Conservation (phyloP, 202 grass and related monocot genomes). For the Sporobolus alterniflorus region DNA sequence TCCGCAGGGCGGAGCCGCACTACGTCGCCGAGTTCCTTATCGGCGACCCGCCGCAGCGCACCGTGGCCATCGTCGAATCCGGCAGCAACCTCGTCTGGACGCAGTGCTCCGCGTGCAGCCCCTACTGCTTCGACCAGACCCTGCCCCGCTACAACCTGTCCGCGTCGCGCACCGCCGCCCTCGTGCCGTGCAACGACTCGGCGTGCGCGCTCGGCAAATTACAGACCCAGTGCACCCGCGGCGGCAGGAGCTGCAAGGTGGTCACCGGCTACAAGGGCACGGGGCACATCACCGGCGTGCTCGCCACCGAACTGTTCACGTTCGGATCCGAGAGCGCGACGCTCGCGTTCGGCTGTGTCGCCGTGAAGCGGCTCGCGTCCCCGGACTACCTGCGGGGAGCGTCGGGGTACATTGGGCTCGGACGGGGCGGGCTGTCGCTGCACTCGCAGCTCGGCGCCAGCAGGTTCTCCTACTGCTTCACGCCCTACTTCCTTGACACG, state of each 20-base stretch:
- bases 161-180: too few species aligned
- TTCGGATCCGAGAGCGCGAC: neutral
- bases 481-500: constrained; percentile 1
- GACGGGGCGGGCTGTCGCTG: constrained; percentile 8
- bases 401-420: constrained; percentile 33
- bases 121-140: too few species aligned
- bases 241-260: too few species aligned
- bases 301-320: too few species aligned
- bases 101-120: neutral
- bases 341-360: constrained; percentile 20
- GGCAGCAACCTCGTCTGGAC: constrained; percentile 37
- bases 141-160: too few species aligned
- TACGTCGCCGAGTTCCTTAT: constrained; percentile 3
- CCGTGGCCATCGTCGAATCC: constrained; percentile 24
- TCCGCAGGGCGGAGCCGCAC: neutral
- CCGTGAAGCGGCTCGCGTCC: neutral
- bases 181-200: too few species aligned
- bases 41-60: neutral
- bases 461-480: constrained; percentile 39
- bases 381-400: constrained; percentile 10
- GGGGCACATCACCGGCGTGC: too few species aligned
- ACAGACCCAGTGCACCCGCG: too few species aligned
- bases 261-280: neutral
- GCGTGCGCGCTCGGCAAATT: too few species aligned
- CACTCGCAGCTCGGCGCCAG: constrained; percentile 20